phyloP scores from a whole-genome alignment of 116 monocot genomes.

The Dioscorea cayenensis region DNA sequence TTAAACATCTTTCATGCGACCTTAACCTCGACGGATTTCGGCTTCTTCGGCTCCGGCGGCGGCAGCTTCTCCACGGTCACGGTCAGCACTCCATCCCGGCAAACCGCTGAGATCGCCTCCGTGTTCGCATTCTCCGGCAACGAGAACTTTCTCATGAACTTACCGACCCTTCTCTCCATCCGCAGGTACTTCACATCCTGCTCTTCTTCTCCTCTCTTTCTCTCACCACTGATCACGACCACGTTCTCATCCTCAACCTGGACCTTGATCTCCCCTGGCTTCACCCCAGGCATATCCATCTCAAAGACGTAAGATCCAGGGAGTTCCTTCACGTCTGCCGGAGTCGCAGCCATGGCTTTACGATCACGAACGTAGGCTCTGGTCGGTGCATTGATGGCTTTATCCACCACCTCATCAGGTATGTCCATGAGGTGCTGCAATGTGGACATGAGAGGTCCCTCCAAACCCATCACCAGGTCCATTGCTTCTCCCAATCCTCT shows the following conservation, averaged over 20 bases:
- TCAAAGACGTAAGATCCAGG: conserved; percentile 21
- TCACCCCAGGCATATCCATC: conserved; percentile 42
- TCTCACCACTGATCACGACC: conserved; percentile 33
- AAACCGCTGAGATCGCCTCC: conserved; percentile 18
- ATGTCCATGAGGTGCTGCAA: conserved; percentile 29
- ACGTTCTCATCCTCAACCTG: conserved; percentile 42
- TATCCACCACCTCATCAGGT: conserved; percentile 26
- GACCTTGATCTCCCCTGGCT: conserved; percentile 34
- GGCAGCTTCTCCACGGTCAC: conserved; percentile 35
- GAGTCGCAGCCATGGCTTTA: conserved; percentile 38
- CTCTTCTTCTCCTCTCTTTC: conserved; percentile 27
- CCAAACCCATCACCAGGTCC: conserved; percentile 4
- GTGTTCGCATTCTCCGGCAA: conserved; percentile 31
- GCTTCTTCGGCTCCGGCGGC: conserved; percentile 42
- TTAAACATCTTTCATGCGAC: conserved; percentile 12
- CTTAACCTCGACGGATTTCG: conserved; percentile 34
- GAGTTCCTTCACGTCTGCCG: conserved; percentile 47
- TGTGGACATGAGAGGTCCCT: conserved; percentile 15
- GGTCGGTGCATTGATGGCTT: conserved; percentile 25
- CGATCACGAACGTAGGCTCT: conserved; percentile 32
- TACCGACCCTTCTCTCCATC: conserved; percentile 38
- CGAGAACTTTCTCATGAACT: conserved; percentile 35
- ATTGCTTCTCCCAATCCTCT: not conserved
- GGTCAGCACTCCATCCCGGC: conserved; percentile 37
- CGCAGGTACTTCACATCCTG: conserved; percentile 25